Conservation (phyloP, 371 early-diverging fungal species). For the Choanephora cucurbitarum region DNA sequence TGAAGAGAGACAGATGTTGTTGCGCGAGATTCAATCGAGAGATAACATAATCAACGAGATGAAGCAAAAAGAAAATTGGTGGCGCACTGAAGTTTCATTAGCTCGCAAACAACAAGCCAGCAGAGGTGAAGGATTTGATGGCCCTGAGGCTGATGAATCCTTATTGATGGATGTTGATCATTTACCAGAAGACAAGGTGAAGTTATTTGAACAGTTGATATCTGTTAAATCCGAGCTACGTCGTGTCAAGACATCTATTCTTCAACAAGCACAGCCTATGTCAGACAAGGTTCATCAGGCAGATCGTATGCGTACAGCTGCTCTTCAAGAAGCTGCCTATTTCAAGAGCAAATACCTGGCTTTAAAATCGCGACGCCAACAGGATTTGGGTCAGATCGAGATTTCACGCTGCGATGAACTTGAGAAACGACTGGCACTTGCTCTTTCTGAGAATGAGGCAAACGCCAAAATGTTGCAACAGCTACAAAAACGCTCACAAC, state of each 20-base stretch:
- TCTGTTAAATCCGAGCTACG: constrained; percentile 47
- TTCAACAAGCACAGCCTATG: constrained; percentile 55
- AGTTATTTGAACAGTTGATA: constrained; percentile 48
- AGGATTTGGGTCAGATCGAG: constrained; percentile 43
- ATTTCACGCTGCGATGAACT: constrained; percentile 48
- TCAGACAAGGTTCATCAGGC: constrained; percentile 53
- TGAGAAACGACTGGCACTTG: constrained; percentile 50
- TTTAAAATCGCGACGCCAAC: constrained; percentile 33
- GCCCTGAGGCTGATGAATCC: constrained; percentile 34
- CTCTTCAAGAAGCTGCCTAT: constrained; percentile 63
- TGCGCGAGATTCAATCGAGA: constrained; percentile 44
- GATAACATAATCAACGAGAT: constrained; percentile 45
- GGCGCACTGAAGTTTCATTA: constrained; percentile 54
- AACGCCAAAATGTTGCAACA: constrained; percentile 36
- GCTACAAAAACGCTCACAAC: constrained; percentile 44
- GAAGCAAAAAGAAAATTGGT: constrained; percentile 58
- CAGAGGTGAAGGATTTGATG: constrained; percentile 31
- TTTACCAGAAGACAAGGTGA: constrained; percentile 35
- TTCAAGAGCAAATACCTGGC: constrained; percentile 54
- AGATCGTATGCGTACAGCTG: constrained; percentile 59
- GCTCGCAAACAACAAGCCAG: constrained; percentile 37
- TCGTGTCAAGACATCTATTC: constrained; percentile 46
- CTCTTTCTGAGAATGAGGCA: constrained; percentile 51
- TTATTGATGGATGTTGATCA: constrained; percentile 41
- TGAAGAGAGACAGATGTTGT: constrained; percentile 26